Percentiles rank a stretch among this genome's conserved stretches.
phyloP scores from a whole-genome alignment of 1,139 yeast species.

The Hansenula lynferdii region DNA sequence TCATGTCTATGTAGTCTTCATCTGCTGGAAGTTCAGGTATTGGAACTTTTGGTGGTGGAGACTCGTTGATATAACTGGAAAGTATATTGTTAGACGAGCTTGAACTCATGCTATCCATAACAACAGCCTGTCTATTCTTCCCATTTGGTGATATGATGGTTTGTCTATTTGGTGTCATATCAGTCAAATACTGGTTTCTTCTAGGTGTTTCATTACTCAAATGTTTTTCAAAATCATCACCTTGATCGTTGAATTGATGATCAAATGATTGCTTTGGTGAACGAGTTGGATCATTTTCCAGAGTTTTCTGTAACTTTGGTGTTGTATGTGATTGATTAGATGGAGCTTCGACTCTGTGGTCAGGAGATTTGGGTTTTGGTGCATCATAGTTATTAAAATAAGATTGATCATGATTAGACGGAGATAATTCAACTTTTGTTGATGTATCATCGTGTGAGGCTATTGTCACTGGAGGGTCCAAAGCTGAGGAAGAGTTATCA shows the following conservation, averaged over 20 bases:
- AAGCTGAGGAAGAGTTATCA: not conserved
- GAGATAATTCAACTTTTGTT: too few species aligned
- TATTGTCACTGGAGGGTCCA: constrained; percentile 14
- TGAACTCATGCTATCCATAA: constrained; percentile 22
- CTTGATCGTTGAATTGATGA: too few species aligned
- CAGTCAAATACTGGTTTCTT: not conserved
- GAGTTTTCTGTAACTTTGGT: too few species aligned
- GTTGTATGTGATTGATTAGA: constrained; percentile 2
- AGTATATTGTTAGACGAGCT: constrained; percentile 20
- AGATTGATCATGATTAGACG: not conserved
- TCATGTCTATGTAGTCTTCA: constrained; percentile 21
- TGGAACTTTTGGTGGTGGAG: constrained; percentile 18
- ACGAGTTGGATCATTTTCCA: too few species aligned
- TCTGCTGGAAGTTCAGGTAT: constrained; percentile 13
- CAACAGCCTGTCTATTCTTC: constrained; percentile 26
- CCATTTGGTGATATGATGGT: constrained; percentile 18
- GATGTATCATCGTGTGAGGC: too few species aligned
- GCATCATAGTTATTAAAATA: not conserved
- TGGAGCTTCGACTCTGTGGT: too few species aligned
- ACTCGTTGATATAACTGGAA: constrained; percentile 16
- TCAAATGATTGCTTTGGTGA: too few species aligned
- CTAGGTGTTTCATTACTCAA: constrained; percentile 1
- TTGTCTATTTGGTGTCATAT: constrained; percentile 1
- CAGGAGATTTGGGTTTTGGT: not conserved
- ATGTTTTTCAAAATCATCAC: constrained; percentile 1